phyloP scores from a whole-genome alignment of 1,284 basidiomycete genomes.

The Ceratobasidium sp. region DNA sequence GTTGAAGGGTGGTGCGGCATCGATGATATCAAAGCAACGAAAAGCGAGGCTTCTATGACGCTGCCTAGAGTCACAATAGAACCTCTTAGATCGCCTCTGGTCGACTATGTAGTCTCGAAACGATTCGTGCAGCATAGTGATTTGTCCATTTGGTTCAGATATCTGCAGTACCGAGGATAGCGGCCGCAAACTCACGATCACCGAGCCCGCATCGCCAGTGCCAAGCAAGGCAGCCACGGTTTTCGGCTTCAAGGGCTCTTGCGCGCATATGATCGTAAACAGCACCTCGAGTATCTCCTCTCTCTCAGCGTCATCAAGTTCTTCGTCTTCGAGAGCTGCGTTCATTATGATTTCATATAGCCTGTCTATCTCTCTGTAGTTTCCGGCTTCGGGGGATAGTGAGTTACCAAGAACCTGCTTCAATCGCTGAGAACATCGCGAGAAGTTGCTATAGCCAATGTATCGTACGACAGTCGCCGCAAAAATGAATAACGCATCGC shows the following conservation, averaged over 20 bases:
- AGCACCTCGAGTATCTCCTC: neutral
- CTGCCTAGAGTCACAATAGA: neutral
- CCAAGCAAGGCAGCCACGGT: neutral
- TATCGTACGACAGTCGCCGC: no score
- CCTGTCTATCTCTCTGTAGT: neutral
- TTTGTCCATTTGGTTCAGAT: neutral
- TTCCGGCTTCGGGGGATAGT: neutral
- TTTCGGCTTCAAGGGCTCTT: neutral
- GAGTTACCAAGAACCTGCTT: no score
- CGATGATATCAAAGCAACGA: neutral
- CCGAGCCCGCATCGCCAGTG: neutral
- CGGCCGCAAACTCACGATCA: neutral
- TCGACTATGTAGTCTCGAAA: neutral
- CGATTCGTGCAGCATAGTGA: neutral
- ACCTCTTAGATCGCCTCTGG: neutral
- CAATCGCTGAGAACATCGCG: no score
- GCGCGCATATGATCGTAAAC: neutral
- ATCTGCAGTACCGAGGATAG: neutral
- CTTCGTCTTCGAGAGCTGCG: neutral
- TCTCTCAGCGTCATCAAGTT: neutral
- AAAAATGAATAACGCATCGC: no score
- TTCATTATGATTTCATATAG: neutral
- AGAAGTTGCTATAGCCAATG: no score
- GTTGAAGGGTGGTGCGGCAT: neutral
- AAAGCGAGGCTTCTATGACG: neutral